Evolutionary conservation across 2,329 filamentous ascomycete genomes (phyloP).

Genomic region (Fusarium paranaense): DNA sequence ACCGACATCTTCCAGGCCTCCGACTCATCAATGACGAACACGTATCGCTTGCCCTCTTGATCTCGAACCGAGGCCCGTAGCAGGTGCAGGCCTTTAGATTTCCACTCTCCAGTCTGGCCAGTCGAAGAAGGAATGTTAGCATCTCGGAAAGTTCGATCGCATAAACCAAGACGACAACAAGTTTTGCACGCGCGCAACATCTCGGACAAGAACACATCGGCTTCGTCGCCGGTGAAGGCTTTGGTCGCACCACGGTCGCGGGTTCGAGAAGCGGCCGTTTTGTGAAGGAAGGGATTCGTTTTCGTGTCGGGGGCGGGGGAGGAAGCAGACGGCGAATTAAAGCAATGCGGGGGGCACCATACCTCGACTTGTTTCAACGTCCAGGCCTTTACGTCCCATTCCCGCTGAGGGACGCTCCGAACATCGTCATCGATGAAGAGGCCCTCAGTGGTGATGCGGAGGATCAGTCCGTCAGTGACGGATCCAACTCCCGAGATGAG

Average conservation of each 20-base stretch:
- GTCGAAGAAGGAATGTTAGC: slow-evolving; percentile 54
- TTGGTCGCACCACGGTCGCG: slow-evolving; percentile 63
- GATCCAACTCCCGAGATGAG: slow-evolving; percentile 85
- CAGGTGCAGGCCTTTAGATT: slow-evolving; percentile 68
- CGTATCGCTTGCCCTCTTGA: slow-evolving; percentile 73
- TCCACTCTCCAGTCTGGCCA: slow-evolving; percentile 66
- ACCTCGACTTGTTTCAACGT: slow-evolving; percentile 93
- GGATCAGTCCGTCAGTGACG: slow-evolving; percentile 91
- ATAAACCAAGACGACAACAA: slow-evolving; percentile 68
- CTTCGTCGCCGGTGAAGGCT: slow-evolving; percentile 71
- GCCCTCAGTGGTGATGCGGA: slow-evolving; percentile 93
- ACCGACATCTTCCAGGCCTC: slow-evolving; percentile 76
- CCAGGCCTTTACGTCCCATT: slow-evolving; percentile 99
- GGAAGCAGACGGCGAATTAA: slow-evolving; percentile 58
- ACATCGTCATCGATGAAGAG: slow-evolving; percentile 98
- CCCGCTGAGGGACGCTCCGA: slow-evolving; percentile 88
- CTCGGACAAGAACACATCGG: slow-evolving; percentile 72
- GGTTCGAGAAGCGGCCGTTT: slow-evolving; percentile 59
- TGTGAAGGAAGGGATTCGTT: slow-evolving; percentile 59
- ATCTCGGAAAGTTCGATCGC: slow-evolving; percentile 58
- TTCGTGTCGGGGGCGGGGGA: slow-evolving; percentile 53
- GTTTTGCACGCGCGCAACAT: slow-evolving; percentile 74
- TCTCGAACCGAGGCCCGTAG: slow-evolving; percentile 73
- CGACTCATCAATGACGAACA: slow-evolving; percentile 73
- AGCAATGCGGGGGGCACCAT: slow-evolving; percentile 77